Conservation (phyloP, 257 asterid genomes). For the Nicotiana tabacum region DNA sequence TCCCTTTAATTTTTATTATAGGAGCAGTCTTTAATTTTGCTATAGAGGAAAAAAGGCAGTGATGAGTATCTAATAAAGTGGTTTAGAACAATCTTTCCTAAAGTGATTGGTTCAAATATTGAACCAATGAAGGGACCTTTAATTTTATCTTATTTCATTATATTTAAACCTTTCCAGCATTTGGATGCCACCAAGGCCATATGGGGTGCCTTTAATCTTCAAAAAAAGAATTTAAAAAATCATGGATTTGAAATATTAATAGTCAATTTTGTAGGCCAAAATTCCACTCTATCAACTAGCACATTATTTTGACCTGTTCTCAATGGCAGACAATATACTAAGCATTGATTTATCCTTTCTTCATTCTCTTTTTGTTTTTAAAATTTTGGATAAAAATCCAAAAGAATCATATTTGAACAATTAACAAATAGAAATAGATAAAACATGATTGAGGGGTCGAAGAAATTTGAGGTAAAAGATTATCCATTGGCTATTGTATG, state of each 20-base stretch:
- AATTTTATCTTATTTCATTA: slow-evolving; percentile 2
- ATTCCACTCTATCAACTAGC: not conserved
- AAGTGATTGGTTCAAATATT: slow-evolving; percentile 31
- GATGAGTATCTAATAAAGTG: slow-evolving; percentile 37
- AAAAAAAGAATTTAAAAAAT: not conserved
- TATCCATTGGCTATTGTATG: not conserved
- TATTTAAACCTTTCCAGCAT: not conserved
- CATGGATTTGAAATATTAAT: not conserved
- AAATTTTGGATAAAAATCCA: not conserved
- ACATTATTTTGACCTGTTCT: not conserved
- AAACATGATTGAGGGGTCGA: not conserved
- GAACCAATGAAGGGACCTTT: slow-evolving; percentile 27
- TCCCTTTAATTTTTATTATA: slow-evolving; percentile 19
- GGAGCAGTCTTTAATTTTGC: slow-evolving; percentile 12
- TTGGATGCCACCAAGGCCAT: slow-evolving; percentile 25
- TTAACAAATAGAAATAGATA: not conserved
- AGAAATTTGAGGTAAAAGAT: not conserved
- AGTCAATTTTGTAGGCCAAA: slow-evolving; percentile 22
- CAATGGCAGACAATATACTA: not conserved
- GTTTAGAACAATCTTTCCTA: slow-evolving; percentile 36
- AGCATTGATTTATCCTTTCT: too few relatives aligned
- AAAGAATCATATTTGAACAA: not conserved
- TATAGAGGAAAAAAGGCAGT: slow-evolving; percentile 34
- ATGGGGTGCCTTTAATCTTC: slow-evolving; percentile 5
- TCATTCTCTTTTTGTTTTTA: too few relatives aligned